Evolutionary conservation across 2,329 filamentous ascomycete genomes (phyloP).

Genomic region (Sporothrix schenckii): DNA sequence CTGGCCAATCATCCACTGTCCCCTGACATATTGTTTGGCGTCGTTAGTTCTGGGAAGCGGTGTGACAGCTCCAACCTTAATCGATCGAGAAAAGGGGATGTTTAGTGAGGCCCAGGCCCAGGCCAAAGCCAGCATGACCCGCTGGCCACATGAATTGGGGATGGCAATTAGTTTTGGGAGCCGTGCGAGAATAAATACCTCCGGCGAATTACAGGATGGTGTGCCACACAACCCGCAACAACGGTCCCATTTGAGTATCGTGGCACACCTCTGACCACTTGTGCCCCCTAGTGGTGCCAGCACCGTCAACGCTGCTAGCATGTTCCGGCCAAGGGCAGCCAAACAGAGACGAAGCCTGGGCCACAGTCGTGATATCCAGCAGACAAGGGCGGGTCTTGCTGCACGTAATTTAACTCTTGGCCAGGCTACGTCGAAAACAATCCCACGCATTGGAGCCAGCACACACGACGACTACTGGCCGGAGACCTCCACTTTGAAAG

Average conservation of each 20-base stretch:
- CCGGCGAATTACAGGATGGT: slow-evolving; percentile 12
- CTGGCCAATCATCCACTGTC: slow-evolving; percentile 17
- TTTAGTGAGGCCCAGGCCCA: slow-evolving; percentile 15
- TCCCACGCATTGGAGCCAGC: slow-evolving; percentile 16
- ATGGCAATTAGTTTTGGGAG: neutral
- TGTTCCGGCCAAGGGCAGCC: neutral
- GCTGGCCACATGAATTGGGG: slow-evolving; percentile 2
- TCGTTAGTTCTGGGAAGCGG: slow-evolving; percentile 12
- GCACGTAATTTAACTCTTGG: slow-evolving; percentile 27
- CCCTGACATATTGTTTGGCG: slow-evolving; percentile 5
- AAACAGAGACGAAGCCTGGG: slow-evolving; percentile 19
- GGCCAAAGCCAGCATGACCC: slow-evolving; percentile 6
- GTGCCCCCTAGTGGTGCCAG: neutral
- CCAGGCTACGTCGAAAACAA: neutral
- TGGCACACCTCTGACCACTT: slow-evolving; percentile 12
- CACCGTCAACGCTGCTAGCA: neutral
- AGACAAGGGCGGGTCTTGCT: slow-evolving; percentile 27
- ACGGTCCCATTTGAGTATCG: slow-evolving; percentile 2
- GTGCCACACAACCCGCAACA: slow-evolving; percentile 7
- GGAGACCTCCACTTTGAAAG: neutral
- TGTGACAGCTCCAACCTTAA: slow-evolving; percentile 27
- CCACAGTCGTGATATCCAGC: slow-evolving; percentile 15
- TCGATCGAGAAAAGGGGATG: slow-evolving; percentile 5
- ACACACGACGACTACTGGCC: neutral
- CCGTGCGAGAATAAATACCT: neutral